phyloP scores from a whole-genome alignment of 495 filamentous ascomycete species.

The Xylaria curta region DNA sequence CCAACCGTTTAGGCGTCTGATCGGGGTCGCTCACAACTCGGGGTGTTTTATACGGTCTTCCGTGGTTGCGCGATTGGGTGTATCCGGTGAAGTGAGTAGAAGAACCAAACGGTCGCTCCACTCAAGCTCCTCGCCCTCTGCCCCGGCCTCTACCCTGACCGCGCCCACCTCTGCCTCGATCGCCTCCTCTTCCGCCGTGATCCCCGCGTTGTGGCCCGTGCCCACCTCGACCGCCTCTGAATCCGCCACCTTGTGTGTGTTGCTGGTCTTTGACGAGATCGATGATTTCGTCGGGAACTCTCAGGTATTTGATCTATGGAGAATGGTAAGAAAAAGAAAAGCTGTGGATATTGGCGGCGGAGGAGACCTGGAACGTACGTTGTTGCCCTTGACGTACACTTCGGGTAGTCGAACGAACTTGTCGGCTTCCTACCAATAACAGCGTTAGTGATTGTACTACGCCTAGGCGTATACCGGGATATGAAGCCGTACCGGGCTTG shows the following conservation, averaged over 20 bases:
- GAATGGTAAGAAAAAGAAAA: conserved; percentile 8
- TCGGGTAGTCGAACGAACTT: conserved; percentile 90
- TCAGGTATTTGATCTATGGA: conserved; percentile 93
- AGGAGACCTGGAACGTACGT: conserved; percentile 61
- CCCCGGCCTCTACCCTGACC: conserved; percentile 63
- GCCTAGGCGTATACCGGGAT: neutral
- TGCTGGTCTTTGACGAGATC: conserved; percentile 92
- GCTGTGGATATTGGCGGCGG: neutral
- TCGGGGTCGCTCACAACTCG: neutral
- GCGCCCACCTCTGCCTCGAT: conserved; percentile 56
- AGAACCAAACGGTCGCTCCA: neutral
- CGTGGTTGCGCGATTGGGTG: neutral
- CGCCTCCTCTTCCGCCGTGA: conserved; percentile 61
- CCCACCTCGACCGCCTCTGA: conserved; percentile 73
- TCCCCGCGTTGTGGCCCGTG: conserved; percentile 65
- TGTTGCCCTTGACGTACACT: conserved; percentile 95
- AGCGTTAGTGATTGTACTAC: conserved; percentile 9
- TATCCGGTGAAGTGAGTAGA: neutral
- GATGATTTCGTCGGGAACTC: conserved; percentile 93
- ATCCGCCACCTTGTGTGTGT: conserved; percentile 65
- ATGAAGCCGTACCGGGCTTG: conserved; percentile 66
- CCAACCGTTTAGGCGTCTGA: neutral
- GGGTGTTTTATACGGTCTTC: neutral
- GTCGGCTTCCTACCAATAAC: conserved; percentile 72
- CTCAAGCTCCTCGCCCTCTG: conserved; percentile 50